A percentile compares a stretch with the other conserved stretches of the same genome.
phyloP scores from a whole-genome alignment of 805 yeast species.

The Metschnikowia hibisci region DNA sequence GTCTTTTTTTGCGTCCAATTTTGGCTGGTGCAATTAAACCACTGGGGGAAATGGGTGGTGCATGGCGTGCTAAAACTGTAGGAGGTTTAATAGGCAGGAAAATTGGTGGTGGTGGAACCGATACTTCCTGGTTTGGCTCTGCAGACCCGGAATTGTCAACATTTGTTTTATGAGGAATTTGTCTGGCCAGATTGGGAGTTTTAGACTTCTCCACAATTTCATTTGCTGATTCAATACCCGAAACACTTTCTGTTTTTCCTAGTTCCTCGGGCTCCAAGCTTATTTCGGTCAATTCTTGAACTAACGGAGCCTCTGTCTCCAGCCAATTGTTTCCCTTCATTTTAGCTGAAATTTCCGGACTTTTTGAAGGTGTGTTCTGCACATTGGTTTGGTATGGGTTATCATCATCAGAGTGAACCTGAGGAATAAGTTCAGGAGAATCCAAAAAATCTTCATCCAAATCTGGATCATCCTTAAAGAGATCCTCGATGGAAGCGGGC shows the following conservation, averaged over 20 bases:
- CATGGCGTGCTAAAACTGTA: background rate
- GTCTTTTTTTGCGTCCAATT: slow-evolving; percentile 27
- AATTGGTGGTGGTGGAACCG: slow-evolving; percentile 1
- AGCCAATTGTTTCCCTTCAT: background rate
- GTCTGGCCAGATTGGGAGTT: too few species aligned
- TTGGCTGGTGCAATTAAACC: slow-evolving; percentile 8
- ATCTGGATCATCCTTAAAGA: background rate
- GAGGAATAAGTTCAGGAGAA: background rate
- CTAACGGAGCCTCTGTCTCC: background rate
- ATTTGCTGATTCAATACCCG: too few species aligned
- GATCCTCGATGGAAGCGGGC: background rate
- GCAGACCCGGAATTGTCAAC: too few species aligned
- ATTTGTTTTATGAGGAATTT: too few species aligned
- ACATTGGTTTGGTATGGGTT: background rate
- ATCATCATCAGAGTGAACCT: background rate
- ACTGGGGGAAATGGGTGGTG: background rate
- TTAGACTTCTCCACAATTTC: too few species aligned
- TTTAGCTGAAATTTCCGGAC: background rate
- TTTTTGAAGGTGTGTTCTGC: too few species aligned
- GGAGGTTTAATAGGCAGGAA: slow-evolving; percentile 8
- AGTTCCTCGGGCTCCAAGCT: too few species aligned
- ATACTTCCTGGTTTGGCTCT: background rate
- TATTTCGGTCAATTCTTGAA: background rate
- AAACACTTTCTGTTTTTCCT: too few species aligned
- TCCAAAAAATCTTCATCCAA: slow-evolving; percentile 5